Evolutionary conservation across 371 early-diverging fungal genomes (phyloP).

Genomic region (Batrachochytrium dendrobatidis): DNA sequence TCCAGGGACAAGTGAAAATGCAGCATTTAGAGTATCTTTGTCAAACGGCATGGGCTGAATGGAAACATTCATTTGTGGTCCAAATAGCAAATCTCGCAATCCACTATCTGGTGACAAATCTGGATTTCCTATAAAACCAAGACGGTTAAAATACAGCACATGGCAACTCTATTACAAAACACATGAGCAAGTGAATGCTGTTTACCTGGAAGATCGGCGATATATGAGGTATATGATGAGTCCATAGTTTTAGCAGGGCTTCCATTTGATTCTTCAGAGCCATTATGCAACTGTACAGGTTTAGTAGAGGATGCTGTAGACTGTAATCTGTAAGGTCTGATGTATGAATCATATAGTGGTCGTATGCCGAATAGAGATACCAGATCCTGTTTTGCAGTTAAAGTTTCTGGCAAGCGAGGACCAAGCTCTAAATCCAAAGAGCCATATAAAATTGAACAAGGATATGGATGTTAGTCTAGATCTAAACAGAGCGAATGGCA

Average conservation of each 20-base stretch:
- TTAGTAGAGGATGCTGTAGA: background rate
- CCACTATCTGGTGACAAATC: background rate
- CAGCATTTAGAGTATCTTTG: background rate
- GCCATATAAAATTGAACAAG: too few relatives aligned
- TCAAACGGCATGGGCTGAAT: background rate
- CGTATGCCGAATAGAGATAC: background rate
- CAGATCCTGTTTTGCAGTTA: background rate
- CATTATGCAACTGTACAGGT: background rate
- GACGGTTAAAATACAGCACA: background rate
- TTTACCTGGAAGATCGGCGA: background rate
- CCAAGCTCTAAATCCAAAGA: too few relatives aligned
- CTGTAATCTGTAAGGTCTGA: background rate
- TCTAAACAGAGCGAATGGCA: too few relatives aligned
- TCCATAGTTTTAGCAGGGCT: too few relatives aligned
- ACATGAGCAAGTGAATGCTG: background rate
- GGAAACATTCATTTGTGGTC: background rate
- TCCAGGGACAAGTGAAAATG: constrained; percentile 1
- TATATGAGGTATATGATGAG: background rate
- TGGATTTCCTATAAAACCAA: background rate
- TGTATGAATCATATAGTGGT: background rate
- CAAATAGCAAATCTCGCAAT: background rate
- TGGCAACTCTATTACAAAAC: background rate
- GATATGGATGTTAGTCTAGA: too few relatives aligned
- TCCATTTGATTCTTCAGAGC: background rate
- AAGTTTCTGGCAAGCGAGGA: too few relatives aligned